Evolutionary conservation across 108 stramenopile species (phyloP), one percentile per base, ranked within the genome.

Genomic region (Discostella stelligeroides): DNA sequence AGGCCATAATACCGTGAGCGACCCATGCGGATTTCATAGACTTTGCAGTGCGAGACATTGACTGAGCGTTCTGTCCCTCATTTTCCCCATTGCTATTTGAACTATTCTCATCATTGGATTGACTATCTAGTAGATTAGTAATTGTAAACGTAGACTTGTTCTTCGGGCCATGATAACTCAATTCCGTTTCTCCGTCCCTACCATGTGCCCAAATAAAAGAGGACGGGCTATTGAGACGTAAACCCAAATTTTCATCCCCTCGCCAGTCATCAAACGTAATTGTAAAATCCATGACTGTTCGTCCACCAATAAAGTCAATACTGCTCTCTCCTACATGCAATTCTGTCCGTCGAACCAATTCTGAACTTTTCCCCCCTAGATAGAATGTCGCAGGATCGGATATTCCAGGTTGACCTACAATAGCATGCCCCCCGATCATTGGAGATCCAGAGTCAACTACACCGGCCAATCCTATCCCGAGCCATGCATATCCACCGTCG

Each of bases 281-380:
- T 14, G 65, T 79, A 50, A 79, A 79, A 42, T 79, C 70, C 70
- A 79, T 79, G 39, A 79, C 40, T 0, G 77, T 79, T 61, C 66
- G 55, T 11, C 41, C 73, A 25, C 60, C 60, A 27, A 70, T 47
- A 20, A 61, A 79, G 42, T 71, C 65, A 27, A 79, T 62, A 12
- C 66, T 60, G 34, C 63, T 63, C 27, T 59, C 57, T 10, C 48
- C 63, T n/a, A 70, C 28, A 14, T 42, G 41, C 9, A 56, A 59
- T 11, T 65, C 63, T 1, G 62, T 59, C 1, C 34, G 57, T 2
- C 13, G 18, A 15, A 71, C 45, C 18, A 54, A 62, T n/a, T 45
- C 38, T 29, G 45, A 37, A 42, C 43, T 29, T 41, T 79, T 79
- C 11, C 77, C 77, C 30, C 64, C 42, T 6, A 79, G 30, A 23